phyloP scores from a whole-genome alignment of 306 rosid species.

The Dryas alaskensis region DNA sequence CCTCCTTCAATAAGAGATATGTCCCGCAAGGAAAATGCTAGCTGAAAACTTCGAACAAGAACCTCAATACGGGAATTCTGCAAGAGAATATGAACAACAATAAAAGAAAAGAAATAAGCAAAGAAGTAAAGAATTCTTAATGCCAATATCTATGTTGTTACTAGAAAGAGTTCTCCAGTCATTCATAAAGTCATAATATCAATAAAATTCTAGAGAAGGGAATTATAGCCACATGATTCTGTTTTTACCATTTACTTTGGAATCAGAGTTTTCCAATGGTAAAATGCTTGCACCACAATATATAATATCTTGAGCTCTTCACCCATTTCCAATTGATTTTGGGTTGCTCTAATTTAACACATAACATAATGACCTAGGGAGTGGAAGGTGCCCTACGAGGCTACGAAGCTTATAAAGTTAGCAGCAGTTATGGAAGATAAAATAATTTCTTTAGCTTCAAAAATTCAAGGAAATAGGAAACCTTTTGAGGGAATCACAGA shows the following conservation, averaged over 20 bases:
- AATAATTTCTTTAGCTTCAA: background rate
- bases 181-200: background rate
- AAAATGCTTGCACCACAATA: background rate
- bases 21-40: slow-evolving; percentile 77
- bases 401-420: background rate
- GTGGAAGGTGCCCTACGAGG: background rate
- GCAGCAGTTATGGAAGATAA: background rate
- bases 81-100: slow-evolving; percentile 22
- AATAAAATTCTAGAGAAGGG: background rate
- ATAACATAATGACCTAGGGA: background rate
- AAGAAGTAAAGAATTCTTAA: background rate
- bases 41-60: slow-evolving; percentile 78
- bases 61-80: slow-evolving; percentile 82
- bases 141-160: background rate
- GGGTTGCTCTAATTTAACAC: background rate
- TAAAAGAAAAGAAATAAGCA: slow-evolving; percentile 2
- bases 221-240: background rate
- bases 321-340: too few relatives aligned
- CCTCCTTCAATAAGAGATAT: slow-evolving; percentile 70
- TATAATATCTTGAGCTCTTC: too few relatives aligned
- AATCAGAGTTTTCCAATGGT: background rate
- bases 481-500: background rate
- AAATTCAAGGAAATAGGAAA: background rate
- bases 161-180: background rate
- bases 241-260: background rate